Evolutionary conservation across 2,329 filamentous ascomycete species (phyloP).

Genomic region (Ophiostoma perfectum): DNA sequence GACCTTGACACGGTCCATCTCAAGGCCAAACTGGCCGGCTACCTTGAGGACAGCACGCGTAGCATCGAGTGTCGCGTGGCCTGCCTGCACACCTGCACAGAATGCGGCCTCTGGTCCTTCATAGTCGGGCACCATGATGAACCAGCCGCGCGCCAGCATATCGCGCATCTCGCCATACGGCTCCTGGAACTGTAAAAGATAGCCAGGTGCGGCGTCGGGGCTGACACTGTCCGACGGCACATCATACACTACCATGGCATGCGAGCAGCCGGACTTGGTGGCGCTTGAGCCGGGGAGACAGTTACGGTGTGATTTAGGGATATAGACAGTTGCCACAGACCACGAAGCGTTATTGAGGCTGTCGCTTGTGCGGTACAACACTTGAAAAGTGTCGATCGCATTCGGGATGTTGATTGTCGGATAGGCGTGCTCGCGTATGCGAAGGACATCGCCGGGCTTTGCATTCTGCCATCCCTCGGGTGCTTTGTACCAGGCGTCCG

Average conservation of each 20-base stretch:
- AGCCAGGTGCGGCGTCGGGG: constrained; percentile 37
- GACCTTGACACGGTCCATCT: constrained; percentile 32
- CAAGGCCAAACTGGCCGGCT: constrained; percentile 25
- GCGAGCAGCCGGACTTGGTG: background rate
- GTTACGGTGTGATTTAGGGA: background rate
- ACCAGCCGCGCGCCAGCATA: constrained; percentile 39
- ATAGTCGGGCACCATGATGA: constrained; percentile 42
- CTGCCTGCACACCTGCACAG: background rate
- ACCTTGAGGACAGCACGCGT: background rate
- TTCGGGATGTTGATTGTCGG: background rate
- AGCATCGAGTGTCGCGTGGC: background rate
- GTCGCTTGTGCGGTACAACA: background rate
- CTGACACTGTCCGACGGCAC: constrained; percentile 37
- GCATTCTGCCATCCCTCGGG: background rate
- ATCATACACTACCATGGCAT: constrained; percentile 31
- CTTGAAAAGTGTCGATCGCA: background rate
- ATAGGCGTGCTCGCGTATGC: background rate
- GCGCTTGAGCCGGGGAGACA: background rate
- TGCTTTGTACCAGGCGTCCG: background rate
- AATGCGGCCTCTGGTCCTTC: constrained; percentile 39
- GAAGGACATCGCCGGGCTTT: background rate
- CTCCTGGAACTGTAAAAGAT: constrained; percentile 24
- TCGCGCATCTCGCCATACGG: constrained; percentile 33
- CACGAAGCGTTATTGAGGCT: background rate
- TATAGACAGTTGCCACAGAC: background rate